Evolutionary conservation across 495 filamentous ascomycete species (phyloP), one percentile per base, ranked within the genome.

Genomic region (Pseudotulostoma volvatum): DNA sequence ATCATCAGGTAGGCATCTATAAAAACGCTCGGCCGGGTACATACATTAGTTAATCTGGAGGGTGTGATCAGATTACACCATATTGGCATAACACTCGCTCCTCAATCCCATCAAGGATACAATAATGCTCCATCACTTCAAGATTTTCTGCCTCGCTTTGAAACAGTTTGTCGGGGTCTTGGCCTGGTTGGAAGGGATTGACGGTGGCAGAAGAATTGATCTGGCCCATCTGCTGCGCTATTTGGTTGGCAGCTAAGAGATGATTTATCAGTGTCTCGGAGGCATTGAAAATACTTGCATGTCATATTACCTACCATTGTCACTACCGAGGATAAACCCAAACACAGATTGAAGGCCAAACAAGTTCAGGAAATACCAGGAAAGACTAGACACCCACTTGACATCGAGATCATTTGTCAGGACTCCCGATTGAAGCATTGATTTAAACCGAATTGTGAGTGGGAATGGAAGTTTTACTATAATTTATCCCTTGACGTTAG

Each of bases 391-490:
- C 56, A 97, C 93, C 90, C 90, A 97, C 59, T 84, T 65, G 7
- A 93, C 90, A 57, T 96, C 92, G 62, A 97, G 75, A 56, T 97
- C 90, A 47, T 78, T 82, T 1, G 92, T 97, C 39, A 80, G 83
- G 20, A 97, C 85, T 45, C 92, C 90, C 8, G 87, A 85, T 62
- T 97, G 90, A 32, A 97, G 72, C 90, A 97, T 97, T 38, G 83
- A 86, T 68, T 97, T 97, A 68, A 97, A 97, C 52, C 92, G 86
- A 51, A 94, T 85, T 9, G 90, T 97, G 39, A 97, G 67, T 1
- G 90, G 92, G 63, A 97, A 97, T 2, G 90, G 90, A n/a, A 97
- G 59, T 77, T 93, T 93, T 73, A 97, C 86, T 92, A 48, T 36
- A 7, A 2, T 18, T n/a, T n/a, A n/a, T 25, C 31, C 25, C n/a